These are phyloP conservation scores for Thoreauomyces humboldtii DNA, from an alignment of 192 early-diverging fungal species.

Conservation along the genomic window DNA sequence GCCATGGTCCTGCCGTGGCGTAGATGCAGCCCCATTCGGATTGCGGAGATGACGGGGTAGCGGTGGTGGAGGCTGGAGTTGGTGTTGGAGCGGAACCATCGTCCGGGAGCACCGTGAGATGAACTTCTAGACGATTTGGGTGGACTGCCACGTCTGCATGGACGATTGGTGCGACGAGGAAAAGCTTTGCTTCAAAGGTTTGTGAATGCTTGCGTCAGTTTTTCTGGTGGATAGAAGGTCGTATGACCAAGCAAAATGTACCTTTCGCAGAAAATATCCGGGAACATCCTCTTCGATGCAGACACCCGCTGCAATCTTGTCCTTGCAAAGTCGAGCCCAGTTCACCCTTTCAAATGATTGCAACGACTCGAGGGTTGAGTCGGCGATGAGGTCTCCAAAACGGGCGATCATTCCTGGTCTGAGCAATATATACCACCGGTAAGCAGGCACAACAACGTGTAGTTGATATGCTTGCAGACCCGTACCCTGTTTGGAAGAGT, in stretches of 20 bases:
- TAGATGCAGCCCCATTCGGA: constrained; percentile 35
- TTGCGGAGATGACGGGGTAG: not conserved
- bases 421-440: not conserved
- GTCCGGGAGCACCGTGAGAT: not conserved
- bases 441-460: not conserved
- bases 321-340: constrained; percentile 39
- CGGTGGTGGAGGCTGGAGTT: not conserved
- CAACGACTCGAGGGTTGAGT: constrained; percentile 39
- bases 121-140: constrained; percentile 26
- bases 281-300: constrained; percentile 45
- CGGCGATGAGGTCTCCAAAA: constrained; percentile 51
- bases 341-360: constrained; percentile 46
- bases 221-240: too few species aligned
- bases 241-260: too few species aligned
- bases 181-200: constrained; percentile 18
- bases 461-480: not conserved
- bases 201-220: too few species aligned
- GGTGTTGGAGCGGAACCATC: not conserved
- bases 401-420: constrained; percentile 51
- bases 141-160: constrained; percentile 9
- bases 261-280: constrained; percentile 41
- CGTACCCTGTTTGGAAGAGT: constrained; percentile 51
- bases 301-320: constrained; percentile 35
- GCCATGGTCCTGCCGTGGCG: constrained; percentile 30
- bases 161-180: constrained; percentile 7